phyloP scores from a whole-genome alignment of 2,329 filamentous ascomycete genomes.

The Acrodontium crateriforme region DNA sequence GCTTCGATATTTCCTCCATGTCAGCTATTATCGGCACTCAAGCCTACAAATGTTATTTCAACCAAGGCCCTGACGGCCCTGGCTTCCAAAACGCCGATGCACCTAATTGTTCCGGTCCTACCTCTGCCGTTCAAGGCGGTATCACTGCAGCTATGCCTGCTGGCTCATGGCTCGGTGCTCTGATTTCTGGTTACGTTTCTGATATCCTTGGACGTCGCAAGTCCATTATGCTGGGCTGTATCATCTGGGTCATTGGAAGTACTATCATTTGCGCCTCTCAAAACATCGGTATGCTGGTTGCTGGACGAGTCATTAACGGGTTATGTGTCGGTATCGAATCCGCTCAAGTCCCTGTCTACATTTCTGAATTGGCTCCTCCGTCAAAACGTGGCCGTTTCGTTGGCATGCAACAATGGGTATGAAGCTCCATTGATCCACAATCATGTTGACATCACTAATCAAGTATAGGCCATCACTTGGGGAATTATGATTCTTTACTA shows the following conservation, averaged over 20 bases:
- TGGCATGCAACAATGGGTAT: slow-evolving; percentile 57
- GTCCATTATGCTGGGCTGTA: slow-evolving; percentile 37
- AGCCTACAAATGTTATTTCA: slow-evolving; percentile 59
- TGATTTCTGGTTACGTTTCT: slow-evolving; percentile 43
- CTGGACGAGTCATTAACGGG: slow-evolving; percentile 55
- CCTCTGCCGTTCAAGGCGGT: slow-evolving; percentile 44
- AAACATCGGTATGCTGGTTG: slow-evolving; percentile 54
- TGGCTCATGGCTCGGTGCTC: slow-evolving; percentile 51
- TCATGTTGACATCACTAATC: neutral
- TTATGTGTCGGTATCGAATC: slow-evolving; percentile 58
- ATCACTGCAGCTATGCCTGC: slow-evolving; percentile 60
- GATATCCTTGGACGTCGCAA: slow-evolving; percentile 40
- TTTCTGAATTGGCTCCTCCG: slow-evolving; percentile 48
- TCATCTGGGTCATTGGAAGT: slow-evolving; percentile 37
- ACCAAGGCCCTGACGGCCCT: slow-evolving; percentile 35
- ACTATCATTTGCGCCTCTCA: slow-evolving; percentile 48
- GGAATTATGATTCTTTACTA: slow-evolving; percentile 1
- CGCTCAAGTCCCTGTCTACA: slow-evolving; percentile 53
- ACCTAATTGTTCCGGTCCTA: slow-evolving; percentile 37
- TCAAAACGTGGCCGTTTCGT: slow-evolving; percentile 50
- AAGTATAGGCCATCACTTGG: too few species aligned
- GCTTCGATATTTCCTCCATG: slow-evolving; percentile 45
- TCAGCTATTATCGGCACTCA: slow-evolving; percentile 39
- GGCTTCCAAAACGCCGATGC: too few species aligned
- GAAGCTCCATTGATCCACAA: too few species aligned